These are phyloP conservation scores for Fusarium protoensiforme DNA, from an alignment of 2,329 filamentous ascomycete species.

Conservation along the genomic window DNA sequence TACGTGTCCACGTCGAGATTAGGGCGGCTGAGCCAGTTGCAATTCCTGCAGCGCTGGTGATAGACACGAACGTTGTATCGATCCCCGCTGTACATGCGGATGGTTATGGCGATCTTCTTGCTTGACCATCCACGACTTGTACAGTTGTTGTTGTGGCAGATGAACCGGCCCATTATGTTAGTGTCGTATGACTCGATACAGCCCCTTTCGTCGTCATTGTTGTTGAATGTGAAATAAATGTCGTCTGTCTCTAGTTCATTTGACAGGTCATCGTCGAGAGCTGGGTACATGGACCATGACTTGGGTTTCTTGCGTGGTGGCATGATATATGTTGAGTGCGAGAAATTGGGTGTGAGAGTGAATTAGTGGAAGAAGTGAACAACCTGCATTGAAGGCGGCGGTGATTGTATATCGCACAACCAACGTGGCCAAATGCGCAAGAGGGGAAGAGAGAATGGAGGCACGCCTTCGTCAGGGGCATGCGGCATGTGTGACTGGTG, in stretches of 20 bases:
- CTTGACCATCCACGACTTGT: slow-evolving; percentile 44
- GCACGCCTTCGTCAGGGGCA: not conserved
- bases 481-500: not conserved
- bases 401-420: not conserved
- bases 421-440: not conserved
- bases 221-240: slow-evolving; percentile 39
- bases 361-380: not conserved
- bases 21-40: slow-evolving; percentile 42
- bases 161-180: slow-evolving; percentile 48
- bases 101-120: slow-evolving; percentile 47
- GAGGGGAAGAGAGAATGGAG: not conserved
- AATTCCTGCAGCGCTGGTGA: slow-evolving; percentile 50
- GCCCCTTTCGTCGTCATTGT: slow-evolving; percentile 16
- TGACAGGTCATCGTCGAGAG: slow-evolving; percentile 25
- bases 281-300: slow-evolving; percentile 35
- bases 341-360: not conserved
- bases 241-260: slow-evolving; percentile 15
- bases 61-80: slow-evolving; percentile 52
- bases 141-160: slow-evolving; percentile 44
- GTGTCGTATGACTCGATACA: slow-evolving; percentile 40
- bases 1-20: slow-evolving; percentile 45
- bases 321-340: not conserved
- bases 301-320: not conserved
- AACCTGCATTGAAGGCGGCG: no score
- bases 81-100: slow-evolving; percentile 43